Percentiles rank a stretch among this genome's conserved stretches.
Conservation (phyloP, 306 rosid species). For the Rosa persica region DNA sequence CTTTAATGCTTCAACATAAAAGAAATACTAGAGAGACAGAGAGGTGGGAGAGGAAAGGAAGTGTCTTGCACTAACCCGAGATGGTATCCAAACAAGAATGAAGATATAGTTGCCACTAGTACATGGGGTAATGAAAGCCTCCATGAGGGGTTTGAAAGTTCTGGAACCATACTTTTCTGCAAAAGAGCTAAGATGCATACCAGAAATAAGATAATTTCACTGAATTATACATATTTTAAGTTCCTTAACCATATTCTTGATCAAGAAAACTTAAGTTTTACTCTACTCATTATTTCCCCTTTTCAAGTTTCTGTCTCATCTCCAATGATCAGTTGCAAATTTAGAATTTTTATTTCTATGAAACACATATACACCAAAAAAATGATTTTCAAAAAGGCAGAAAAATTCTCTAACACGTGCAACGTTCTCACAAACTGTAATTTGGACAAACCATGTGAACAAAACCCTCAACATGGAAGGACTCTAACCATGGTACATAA, state of each 20-base stretch:
- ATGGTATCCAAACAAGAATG: slow-evolving; percentile 94
- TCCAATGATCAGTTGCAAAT: neutral
- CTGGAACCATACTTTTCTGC: slow-evolving; percentile 43
- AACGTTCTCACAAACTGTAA: neutral
- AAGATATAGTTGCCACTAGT: slow-evolving; percentile 67
- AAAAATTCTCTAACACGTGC: neutral
- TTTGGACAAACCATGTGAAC: neutral
- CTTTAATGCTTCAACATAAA: slow-evolving; percentile 2
- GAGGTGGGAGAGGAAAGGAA: slow-evolving; percentile 1
- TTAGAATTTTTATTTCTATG: neutral
- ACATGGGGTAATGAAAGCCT: slow-evolving; percentile 84
- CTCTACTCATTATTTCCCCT: neutral
- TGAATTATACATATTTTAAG: neutral
- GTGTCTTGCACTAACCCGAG: slow-evolving; percentile 57
- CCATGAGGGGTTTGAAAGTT: slow-evolving; percentile 79
- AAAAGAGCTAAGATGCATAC: slow-evolving; percentile 49
- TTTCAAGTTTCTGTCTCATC: neutral
- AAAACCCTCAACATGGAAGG: neutral
- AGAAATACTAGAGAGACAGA: neutral
- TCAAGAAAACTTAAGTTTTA: neutral
- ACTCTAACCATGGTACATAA: neutral
- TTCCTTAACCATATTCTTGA: neutral
- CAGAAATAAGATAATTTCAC: slow-evolving; percentile 28
- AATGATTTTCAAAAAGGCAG: neutral
- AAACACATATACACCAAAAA: neutral